phyloP scores from a whole-genome alignment of 768 basidiomycete species.

The Xerocomus potaroensis region DNA sequence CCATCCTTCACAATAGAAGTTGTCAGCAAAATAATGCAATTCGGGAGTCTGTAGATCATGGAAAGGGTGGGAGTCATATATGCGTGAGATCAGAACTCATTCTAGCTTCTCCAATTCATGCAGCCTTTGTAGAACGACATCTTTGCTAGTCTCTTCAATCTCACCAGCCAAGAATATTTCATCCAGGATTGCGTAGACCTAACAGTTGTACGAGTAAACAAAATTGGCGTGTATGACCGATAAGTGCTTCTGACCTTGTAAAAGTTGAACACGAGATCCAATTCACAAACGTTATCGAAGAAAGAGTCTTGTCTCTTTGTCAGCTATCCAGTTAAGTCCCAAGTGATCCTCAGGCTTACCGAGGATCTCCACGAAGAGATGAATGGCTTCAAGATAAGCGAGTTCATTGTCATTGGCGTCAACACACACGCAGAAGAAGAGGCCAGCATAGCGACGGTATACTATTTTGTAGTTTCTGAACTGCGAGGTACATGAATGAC shows the following conservation, averaged over 20 bases:
- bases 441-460: conserved; percentile 93
- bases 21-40: conserved; percentile 11
- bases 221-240: neutral
- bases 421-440: conserved; percentile 97
- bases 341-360: conserved; percentile 48
- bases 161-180: conserved; percentile 98
- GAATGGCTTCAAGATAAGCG: conserved; percentile 95
- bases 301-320: conserved; percentile 67
- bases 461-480: conserved; percentile 98
- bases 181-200: conserved; percentile 98
- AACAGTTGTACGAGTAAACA: neutral
- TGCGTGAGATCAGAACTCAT: conserved; percentile 33
- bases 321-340: neutral
- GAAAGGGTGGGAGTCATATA: conserved; percentile 8
- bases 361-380: conserved; percentile 95
- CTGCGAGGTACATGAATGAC: conserved; percentile 38
- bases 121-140: conserved; percentile 85
- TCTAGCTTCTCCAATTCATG: conserved; percentile 94
- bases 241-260: conserved; percentile 64
- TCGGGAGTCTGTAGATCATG: conserved; percentile 4
- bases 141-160: conserved; percentile 97
- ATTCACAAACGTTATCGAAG: conserved; percentile 98
- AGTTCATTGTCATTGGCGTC: conserved; percentile 98
- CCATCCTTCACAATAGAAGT: conserved; percentile 6
- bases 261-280: conserved; percentile 98